A percentile compares a stretch with the other conserved stretches of the same genome.
Conservation (phyloP, 2,329 filamentous ascomycete species). For the Fusarium penzigii region DNA sequence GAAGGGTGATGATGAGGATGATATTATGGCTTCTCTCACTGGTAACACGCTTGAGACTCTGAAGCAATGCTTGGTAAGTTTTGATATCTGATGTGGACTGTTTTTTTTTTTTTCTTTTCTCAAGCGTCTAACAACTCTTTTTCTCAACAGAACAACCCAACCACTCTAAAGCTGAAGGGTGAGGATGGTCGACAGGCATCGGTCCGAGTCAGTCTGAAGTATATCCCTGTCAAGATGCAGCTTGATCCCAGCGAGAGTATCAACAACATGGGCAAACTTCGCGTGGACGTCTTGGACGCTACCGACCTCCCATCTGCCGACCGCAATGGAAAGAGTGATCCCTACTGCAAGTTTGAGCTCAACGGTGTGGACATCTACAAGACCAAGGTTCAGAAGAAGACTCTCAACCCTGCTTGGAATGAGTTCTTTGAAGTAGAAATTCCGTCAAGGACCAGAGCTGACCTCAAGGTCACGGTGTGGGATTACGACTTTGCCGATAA, state of each 20-base stretch:
- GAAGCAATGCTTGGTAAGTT: constrained; percentile 78
- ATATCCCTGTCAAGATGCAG: constrained; percentile 90
- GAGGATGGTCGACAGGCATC: constrained; percentile 70
- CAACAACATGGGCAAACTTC: constrained; percentile 96
- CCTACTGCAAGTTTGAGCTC: constrained; percentile 91
- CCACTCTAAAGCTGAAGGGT: constrained; percentile 75
- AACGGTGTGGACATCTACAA: constrained; percentile 91
- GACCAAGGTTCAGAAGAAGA: constrained; percentile 96
- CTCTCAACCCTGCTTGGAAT: constrained; percentile 91
- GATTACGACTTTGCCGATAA: constrained; percentile 98
- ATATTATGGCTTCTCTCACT: constrained; percentile 77
- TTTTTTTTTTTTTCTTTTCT: no score
- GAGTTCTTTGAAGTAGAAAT: constrained; percentile 88
- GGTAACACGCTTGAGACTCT: constrained; percentile 86
- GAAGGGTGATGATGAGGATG: constrained; percentile 74
- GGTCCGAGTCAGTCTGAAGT: constrained; percentile 90
- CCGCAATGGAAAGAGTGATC: constrained; percentile 94
- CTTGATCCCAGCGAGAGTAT: constrained; percentile 95
- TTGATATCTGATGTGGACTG: no score
- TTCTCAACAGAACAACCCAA: constrained; percentile 77
- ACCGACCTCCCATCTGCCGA: constrained; percentile 89
- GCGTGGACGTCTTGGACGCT: constrained; percentile 89
- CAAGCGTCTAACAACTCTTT: constrained; percentile 1
- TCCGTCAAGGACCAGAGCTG: constrained; percentile 79
- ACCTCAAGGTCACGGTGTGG: constrained; percentile 81